Evolutionary conservation across 2,329 filamentous ascomycete species (phyloP).

Genomic region (Mariannaea sp.): DNA sequence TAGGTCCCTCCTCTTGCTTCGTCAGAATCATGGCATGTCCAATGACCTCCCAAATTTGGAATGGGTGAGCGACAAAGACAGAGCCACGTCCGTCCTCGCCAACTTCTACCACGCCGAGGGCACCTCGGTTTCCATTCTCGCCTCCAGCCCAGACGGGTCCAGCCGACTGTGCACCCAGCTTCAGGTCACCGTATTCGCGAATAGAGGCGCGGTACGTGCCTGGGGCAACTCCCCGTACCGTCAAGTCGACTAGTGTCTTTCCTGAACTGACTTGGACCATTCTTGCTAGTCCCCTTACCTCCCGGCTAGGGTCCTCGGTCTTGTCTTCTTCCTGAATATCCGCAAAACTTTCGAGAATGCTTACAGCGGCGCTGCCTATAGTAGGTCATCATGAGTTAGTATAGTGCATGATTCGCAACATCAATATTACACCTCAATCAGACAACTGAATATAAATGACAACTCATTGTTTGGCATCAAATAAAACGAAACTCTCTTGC

Average conservation of each 20-base stretch:
- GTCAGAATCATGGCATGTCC: conserved; percentile 90
- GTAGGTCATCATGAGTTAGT: conserved; percentile 18
- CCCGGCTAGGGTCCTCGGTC: conserved; percentile 48
- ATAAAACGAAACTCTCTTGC: conserved; percentile 18
- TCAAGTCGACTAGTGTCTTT: conserved; percentile 85
- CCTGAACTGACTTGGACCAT: conserved; percentile 88
- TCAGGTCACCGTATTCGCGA: conserved; percentile 85
- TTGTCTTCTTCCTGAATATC: conserved; percentile 55
- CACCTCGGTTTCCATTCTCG: conserved; percentile 51
- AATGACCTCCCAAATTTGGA: conserved; percentile 96
- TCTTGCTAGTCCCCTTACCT: conserved; percentile 84
- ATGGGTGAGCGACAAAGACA: conserved; percentile 78
- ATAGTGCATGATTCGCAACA: background rate
- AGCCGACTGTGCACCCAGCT: conserved; percentile 78
- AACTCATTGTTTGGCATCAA: background rate
- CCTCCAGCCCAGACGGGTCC: conserved; percentile 78
- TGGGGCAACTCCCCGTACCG: conserved; percentile 77
- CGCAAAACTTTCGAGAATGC: conserved; percentile 88
- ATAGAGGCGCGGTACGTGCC: conserved; percentile 86
- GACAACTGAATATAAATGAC: background rate
- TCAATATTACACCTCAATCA: background rate
- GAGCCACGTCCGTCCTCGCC: conserved; percentile 75
- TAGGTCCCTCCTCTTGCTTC: conserved; percentile 57
- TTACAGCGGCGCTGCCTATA: conserved; percentile 86
- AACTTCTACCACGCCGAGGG: conserved; percentile 78